A percentile compares a stretch with the other conserved stretches of the same genome.
phyloP scores from a whole-genome alignment of 1,284 basidiomycete species.

The Ganoderma resinaceum region DNA sequence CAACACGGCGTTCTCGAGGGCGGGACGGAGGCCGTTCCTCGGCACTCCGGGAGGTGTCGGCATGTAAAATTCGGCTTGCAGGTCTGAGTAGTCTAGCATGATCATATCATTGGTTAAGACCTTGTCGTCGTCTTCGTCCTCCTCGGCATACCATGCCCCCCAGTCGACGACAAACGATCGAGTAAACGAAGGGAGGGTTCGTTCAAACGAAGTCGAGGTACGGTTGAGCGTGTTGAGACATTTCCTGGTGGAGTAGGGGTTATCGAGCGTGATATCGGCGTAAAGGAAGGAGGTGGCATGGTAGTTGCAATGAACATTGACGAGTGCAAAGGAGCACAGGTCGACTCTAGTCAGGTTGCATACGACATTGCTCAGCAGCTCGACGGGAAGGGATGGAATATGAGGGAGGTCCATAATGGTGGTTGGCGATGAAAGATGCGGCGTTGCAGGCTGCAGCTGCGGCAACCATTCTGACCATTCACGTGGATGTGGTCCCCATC shows the following conservation, averaged over 20 bases:
- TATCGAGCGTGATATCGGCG: neutral
- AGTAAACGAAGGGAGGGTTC: neutral
- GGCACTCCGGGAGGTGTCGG: neutral
- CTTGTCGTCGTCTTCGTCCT: neutral
- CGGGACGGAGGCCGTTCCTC: neutral
- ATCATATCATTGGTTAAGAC: neutral
- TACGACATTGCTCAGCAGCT: neutral
- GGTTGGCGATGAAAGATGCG: neutral
- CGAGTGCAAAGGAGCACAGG: neutral
- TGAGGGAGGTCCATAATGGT: neutral
- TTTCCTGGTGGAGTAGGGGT: neutral
- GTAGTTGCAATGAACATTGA: neutral
- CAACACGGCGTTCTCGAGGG: neutral
- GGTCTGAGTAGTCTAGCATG: neutral
- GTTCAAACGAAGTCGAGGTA: neutral
- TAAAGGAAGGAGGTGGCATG: neutral
- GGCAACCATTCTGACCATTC: neutral
- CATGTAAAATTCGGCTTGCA: neutral
- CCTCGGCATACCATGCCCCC: neutral
- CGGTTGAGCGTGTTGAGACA: neutral
- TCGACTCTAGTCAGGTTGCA: neutral
- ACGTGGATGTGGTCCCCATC: neutral
- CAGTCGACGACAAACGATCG: neutral
- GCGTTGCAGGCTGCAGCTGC: neutral
- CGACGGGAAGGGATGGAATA: neutral